A percentile compares a stretch with the other conserved stretches of the same genome.
These are phyloP conservation scores for Cercospora zeae-maydis DNA, from an alignment of 2,329 filamentous ascomycete genomes.

Conservation along the genomic window DNA sequence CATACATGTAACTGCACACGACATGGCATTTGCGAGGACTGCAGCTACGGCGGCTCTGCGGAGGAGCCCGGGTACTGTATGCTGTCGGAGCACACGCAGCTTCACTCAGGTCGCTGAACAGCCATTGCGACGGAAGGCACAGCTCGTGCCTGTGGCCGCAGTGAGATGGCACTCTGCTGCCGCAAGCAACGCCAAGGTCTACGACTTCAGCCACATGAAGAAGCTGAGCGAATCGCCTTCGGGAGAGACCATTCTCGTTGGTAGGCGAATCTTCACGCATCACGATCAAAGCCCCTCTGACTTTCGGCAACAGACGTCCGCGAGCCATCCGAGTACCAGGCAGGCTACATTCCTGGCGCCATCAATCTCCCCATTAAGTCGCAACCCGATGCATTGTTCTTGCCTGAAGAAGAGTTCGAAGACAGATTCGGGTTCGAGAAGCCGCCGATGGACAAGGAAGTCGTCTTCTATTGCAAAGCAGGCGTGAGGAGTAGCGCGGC, in stretches of 20 bases:
- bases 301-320: slow-evolving; percentile 56
- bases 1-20: neutral
- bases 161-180: slow-evolving; percentile 40
- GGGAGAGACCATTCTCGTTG: slow-evolving; percentile 31
- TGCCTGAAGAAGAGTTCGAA: slow-evolving; percentile 73
- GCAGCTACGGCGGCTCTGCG: slow-evolving; percentile 23
- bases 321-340: slow-evolving; percentile 63
- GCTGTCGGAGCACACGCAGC: slow-evolving; percentile 8
- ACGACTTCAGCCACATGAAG: slow-evolving; percentile 42
- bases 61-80: slow-evolving; percentile 10
- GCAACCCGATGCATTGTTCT: slow-evolving; percentile 73
- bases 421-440: slow-evolving; percentile 75
- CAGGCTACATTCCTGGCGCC: slow-evolving; percentile 72
- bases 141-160: slow-evolving; percentile 16
- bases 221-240: slow-evolving; percentile 36
- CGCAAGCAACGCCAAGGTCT: slow-evolving; percentile 35
- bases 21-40: slow-evolving; percentile 26
- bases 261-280: slow-evolving; percentile 15
- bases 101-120: slow-evolving; percentile 2
- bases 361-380: slow-evolving; percentile 78
- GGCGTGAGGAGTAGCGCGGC: slow-evolving; percentile 79
- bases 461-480: slow-evolving; percentile 91
- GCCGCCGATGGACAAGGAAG: slow-evolving; percentile 51
- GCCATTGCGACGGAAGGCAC: slow-evolving; percentile 9
- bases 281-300: neutral